Percentiles rank a stretch among this genome's conserved stretches.
These are phyloP conservation scores for Scopulariopsis brevicaulis DNA, from an alignment of 2,329 filamentous ascomycete genomes.

Conservation along the genomic window DNA sequence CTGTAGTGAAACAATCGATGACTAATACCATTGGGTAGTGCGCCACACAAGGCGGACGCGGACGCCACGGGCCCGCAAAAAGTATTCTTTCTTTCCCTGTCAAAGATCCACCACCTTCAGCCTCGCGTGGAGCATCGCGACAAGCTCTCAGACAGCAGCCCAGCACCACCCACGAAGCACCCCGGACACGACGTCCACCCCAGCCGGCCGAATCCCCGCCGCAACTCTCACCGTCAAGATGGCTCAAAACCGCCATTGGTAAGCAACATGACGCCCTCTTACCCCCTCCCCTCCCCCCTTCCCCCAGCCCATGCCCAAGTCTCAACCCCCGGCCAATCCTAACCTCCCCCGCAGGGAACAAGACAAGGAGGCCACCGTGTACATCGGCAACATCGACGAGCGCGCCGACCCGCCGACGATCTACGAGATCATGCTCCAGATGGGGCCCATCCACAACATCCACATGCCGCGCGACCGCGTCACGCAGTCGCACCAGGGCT, in stretches of 20 bases:
- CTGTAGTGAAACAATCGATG: not conserved
- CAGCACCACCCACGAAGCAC: not conserved
- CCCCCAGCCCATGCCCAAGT: constrained; percentile 4
- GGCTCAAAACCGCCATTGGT: constrained; percentile 67
- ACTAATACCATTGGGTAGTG: not conserved
- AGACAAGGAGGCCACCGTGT: constrained; percentile 96
- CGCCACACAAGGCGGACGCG: constrained; percentile 2
- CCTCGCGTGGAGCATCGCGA: constrained; percentile 1
- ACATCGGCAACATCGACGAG: constrained; percentile 97
- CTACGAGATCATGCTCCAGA: constrained; percentile 97
- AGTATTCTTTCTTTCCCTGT: not conserved
- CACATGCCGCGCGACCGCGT: constrained; percentile 98
- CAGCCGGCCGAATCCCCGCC: not conserved
- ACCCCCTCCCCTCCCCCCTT: not conserved
- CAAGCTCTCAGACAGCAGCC: not conserved
- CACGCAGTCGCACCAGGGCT: constrained; percentile 92
- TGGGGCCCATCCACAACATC: constrained; percentile 93
- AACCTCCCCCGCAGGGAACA: constrained; percentile 57
- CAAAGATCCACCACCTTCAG: not conserved
- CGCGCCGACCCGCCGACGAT: constrained; percentile 81
- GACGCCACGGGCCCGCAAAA: not conserved
- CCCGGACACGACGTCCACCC: not conserved
- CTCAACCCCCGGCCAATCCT: constrained; percentile 6
- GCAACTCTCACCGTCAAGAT: constrained; percentile 31
- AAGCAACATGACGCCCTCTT: constrained; percentile 15